Conservation (phyloP, 2,329 filamentous ascomycete genomes). For the Colletotrichum godetiae region DNA sequence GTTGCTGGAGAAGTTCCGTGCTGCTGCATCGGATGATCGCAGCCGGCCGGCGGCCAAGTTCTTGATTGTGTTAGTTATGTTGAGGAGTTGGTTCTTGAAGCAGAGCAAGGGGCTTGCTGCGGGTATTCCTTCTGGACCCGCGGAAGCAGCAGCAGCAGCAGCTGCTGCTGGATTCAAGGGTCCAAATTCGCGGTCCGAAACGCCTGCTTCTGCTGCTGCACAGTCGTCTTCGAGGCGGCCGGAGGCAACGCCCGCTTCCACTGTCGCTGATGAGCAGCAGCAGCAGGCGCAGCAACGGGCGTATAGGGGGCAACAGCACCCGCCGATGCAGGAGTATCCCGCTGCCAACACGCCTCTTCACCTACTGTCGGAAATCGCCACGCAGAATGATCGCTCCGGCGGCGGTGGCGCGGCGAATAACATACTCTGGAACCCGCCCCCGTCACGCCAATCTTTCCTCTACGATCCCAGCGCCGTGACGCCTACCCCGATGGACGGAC, state of each 20-base stretch:
- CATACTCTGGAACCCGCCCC: slow-evolving; percentile 39
- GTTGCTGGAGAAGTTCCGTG: slow-evolving; percentile 75
- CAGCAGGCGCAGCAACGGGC: slow-evolving; percentile 37
- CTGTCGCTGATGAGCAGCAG: slow-evolving; percentile 32
- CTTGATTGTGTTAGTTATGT: slow-evolving; percentile 75
- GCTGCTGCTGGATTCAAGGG: not conserved
- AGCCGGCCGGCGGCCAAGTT: slow-evolving; percentile 78
- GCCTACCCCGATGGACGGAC: slow-evolving; percentile 10
- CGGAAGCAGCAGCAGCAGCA: slow-evolving; percentile 21
- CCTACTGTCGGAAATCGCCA: slow-evolving; percentile 68
- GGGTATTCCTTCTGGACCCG: not conserved
- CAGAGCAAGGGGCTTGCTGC: slow-evolving; percentile 48
- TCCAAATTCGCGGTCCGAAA: not conserved
- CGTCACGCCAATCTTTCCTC: slow-evolving; percentile 49
- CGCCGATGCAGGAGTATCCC: slow-evolving; percentile 41
- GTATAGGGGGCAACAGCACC: slow-evolving; percentile 36
- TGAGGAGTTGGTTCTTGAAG: slow-evolving; percentile 76
- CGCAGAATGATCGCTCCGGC: slow-evolving; percentile 47
- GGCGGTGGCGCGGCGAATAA: slow-evolving; percentile 9
- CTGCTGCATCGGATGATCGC: slow-evolving; percentile 70
- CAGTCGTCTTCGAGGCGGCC: not conserved
- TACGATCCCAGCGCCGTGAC: slow-evolving; percentile 42
- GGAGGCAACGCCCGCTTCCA: not conserved
- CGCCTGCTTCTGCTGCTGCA: not conserved
- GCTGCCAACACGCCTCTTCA: slow-evolving; percentile 65